Conservation (phyloP, 2,329 filamentous ascomycete species). For the Cladosporium oxysporum region DNA sequence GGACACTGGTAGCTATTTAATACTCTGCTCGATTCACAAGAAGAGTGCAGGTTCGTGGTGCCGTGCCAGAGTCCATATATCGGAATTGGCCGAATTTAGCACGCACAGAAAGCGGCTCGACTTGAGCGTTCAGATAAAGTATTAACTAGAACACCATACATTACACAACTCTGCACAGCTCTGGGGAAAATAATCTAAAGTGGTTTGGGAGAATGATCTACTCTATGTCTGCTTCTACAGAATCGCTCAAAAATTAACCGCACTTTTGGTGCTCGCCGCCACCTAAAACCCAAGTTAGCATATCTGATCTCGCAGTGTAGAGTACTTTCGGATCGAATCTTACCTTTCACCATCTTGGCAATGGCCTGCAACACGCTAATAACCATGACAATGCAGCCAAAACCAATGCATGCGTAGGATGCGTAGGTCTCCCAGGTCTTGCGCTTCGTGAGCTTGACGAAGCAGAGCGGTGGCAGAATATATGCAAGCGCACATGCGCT, state of each 20-base stretch:
- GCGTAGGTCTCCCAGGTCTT: conserved; percentile 59
- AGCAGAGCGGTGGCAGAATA: conserved; percentile 91
- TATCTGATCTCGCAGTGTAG: not conserved
- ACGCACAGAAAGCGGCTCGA: not conserved
- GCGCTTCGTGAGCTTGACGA: conserved; percentile 83
- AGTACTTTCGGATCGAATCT: conserved; percentile 11
- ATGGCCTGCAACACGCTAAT: conserved; percentile 76
- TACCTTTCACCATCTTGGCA: conserved; percentile 59
- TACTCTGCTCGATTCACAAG: not conserved
- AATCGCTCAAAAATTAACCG: not conserved
- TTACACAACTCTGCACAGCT: not conserved
- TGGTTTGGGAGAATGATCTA: not conserved
- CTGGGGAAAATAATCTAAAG: not conserved
- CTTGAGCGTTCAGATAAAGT: no score
- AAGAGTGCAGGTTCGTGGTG: no score
- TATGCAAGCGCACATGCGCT: conserved; percentile 93
- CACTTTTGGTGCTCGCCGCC: conserved; percentile 14
- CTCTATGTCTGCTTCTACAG: not conserved
- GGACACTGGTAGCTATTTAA: not conserved
- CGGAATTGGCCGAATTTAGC: no score
- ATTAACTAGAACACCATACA: not conserved
- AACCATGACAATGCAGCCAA: conserved; percentile 77
- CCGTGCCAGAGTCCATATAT: no score
- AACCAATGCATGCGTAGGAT: conserved; percentile 69
- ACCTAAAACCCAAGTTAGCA: not conserved